Evolutionary conservation across 495 filamentous ascomycete species (phyloP).

Genomic region (Extremus antarcticus): DNA sequence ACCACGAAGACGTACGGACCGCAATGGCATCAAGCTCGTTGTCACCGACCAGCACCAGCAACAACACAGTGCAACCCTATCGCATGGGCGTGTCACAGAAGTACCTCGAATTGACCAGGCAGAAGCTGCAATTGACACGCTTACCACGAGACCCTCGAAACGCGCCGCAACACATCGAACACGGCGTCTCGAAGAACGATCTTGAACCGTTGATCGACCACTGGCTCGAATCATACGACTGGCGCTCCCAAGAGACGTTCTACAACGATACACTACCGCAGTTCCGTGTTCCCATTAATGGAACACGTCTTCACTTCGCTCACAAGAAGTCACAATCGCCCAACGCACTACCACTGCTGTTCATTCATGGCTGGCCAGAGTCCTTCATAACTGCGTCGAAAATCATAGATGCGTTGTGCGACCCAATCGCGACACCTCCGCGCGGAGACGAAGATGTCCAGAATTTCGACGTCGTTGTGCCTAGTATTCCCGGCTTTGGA

Average conservation of each 20-base stretch:
- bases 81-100: constrained; percentile 25
- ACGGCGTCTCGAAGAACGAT: constrained; percentile 29
- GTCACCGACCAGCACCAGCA: constrained; percentile 32
- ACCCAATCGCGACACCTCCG: constrained; percentile 19
- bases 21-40: constrained; percentile 10
- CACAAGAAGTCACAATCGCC: constrained; percentile 24
- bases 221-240: constrained; percentile 48
- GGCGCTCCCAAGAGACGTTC: constrained; percentile 44
- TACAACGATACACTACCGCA: constrained; percentile 49
- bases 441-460: constrained; percentile 7
- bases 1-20: no score
- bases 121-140: constrained; percentile 32
- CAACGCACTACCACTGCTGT: constrained; percentile 31
- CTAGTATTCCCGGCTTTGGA: constrained; percentile 32
- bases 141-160: constrained; percentile 26
- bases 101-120: constrained; percentile 32
- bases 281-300: constrained; percentile 43
- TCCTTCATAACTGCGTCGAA: constrained; percentile 27
- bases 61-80: constrained; percentile 24
- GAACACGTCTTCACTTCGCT: constrained; percentile 31
- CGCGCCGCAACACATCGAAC: constrained; percentile 19
- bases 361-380: constrained; percentile 30
- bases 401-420: constrained; percentile 28
- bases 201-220: constrained; percentile 31
- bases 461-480: constrained; percentile 32